Conservation (phyloP, 176 grass and related monocot species). For the Miscanthus lutarioriparius region DNA sequence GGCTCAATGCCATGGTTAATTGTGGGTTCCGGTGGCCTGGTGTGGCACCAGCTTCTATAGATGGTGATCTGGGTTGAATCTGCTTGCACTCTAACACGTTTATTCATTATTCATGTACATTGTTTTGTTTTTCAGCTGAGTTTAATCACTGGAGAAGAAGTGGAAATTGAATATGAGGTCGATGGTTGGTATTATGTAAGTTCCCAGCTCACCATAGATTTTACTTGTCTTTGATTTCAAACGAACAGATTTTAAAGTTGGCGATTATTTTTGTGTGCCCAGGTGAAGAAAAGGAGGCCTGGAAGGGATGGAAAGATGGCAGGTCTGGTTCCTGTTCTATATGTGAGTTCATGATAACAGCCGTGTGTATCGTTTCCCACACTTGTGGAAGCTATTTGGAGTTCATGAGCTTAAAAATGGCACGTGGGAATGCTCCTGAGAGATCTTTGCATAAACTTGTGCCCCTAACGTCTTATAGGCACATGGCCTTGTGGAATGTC, state of each 20-base stretch:
- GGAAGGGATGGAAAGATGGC: constrained; percentile 94
- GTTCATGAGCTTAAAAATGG: not conserved
- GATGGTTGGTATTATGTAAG: constrained; percentile 99
- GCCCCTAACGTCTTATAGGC: constrained; percentile 1
- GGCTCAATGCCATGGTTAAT: not conserved
- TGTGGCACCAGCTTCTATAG: not conserved
- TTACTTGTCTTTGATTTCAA: not conserved
- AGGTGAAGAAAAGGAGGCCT: constrained; percentile 99
- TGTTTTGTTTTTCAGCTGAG: constrained; percentile 72
- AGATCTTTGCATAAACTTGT: not conserved
- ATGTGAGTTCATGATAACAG: constrained; percentile 79
- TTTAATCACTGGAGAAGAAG: constrained; percentile 88
- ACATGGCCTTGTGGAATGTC: not conserved
- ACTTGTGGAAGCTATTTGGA: constrained; percentile 6
- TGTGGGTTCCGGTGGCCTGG: not conserved
- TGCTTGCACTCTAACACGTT: not conserved
- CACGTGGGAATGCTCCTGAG: not conserved
- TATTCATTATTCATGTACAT: constrained; percentile 25
- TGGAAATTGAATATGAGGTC: constrained; percentile 97
- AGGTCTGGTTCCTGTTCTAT: constrained; percentile 93
- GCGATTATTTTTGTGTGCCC: constrained; percentile 15
- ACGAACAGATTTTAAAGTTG: not conserved
- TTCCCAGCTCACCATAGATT: constrained; percentile 10
- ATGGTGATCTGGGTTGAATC: not conserved
- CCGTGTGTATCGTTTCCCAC: not conserved